Evolutionary conservation across 2,329 filamentous ascomycete genomes (phyloP).

Genomic region (Aspergillus transmontanensis): DNA sequence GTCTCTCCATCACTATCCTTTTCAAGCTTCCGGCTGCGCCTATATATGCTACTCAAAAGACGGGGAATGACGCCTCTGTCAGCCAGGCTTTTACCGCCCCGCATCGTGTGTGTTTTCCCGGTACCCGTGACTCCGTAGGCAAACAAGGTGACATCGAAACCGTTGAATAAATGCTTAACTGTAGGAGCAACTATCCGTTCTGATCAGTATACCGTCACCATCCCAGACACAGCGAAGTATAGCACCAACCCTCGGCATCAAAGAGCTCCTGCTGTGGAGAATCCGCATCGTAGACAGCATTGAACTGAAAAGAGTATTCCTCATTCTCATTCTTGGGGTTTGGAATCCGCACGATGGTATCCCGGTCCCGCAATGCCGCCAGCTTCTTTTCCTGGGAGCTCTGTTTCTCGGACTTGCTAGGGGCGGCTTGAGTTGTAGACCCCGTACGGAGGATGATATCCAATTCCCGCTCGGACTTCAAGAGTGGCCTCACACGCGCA

Average conservation of each 20-base stretch:
- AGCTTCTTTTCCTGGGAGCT: conserved; percentile 26
- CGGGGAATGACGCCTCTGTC: conserved; percentile 88
- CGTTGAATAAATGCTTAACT: conserved; percentile 83
- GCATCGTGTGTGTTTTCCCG: conserved; percentile 95
- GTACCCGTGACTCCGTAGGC: conserved; percentile 93
- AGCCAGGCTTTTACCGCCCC: conserved; percentile 80
- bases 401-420: conserved; percentile 29
- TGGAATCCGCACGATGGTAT: conserved; percentile 79
- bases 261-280: conserved; percentile 87
- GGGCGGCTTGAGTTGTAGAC: conserved; percentile 34
- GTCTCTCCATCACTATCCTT: conserved; percentile 75
- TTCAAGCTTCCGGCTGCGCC: conserved; percentile 78
- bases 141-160: conserved; percentile 85
- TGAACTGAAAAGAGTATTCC: conserved; percentile 93
- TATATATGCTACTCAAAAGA: conserved; percentile 81
- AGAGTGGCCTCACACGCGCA: conserved; percentile 83
- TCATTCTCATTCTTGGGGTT: conserved; percentile 91
- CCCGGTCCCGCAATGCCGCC: conserved; percentile 52
- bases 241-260: conserved; percentile 76
- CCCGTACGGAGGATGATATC: conserved; percentile 81
- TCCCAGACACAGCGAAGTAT: conserved; percentile 5
- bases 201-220: conserved; percentile 20
- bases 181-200: conserved; percentile 74
- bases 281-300: conserved; percentile 80
- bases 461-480: conserved; percentile 81